These are phyloP conservation scores for Cunninghamia lanceolata DNA, from an alignment of 75 land plant genomes.

Conservation along the genomic window DNA sequence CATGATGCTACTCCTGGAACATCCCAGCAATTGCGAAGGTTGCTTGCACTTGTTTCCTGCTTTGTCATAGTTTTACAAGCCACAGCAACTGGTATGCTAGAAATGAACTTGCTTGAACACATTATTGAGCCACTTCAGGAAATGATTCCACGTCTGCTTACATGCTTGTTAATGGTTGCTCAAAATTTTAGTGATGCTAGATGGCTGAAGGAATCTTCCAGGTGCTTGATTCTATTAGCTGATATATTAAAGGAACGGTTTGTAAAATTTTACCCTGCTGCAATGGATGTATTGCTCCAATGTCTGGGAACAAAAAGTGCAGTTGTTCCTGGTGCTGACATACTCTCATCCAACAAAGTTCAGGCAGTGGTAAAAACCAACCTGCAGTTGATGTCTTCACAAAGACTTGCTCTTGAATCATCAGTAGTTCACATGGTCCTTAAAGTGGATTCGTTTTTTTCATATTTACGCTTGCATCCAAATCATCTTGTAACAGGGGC, in stretches of 20 bases:
- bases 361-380: conserved; percentile 76
- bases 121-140: conserved; percentile 42
- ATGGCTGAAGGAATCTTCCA: conserved; percentile 70
- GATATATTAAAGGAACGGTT: conserved; percentile 71
- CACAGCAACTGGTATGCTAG: conserved; percentile 67
- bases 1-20: conserved; percentile 59
- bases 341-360: conserved; percentile 46
- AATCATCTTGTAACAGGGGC: conserved; percentile 71
- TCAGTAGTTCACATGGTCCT: conserved; percentile 62
- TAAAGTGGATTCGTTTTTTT: conserved; percentile 53
- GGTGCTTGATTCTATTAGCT: conserved; percentile 75
- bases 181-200: conserved; percentile 66
- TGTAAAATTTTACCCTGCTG: conserved; percentile 59
- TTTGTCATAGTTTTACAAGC: conserved; percentile 81
- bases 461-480: conserved; percentile 86
- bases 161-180: conserved; percentile 60
- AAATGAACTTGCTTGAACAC: conserved; percentile 49
- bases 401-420: conserved; percentile 63
- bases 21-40: conserved; percentile 47
- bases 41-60: conserved; percentile 83
- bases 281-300: conserved; percentile 59
- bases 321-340: background rate
- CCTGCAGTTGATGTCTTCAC: conserved; percentile 66
- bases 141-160: conserved; percentile 70
- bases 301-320: conserved; percentile 24